A percentile compares a stretch with the other conserved stretches of the same genome.
phyloP scores from a whole-genome alignment of 495 filamentous ascomycete species.

The Xanthoparmelia taractica region DNA sequence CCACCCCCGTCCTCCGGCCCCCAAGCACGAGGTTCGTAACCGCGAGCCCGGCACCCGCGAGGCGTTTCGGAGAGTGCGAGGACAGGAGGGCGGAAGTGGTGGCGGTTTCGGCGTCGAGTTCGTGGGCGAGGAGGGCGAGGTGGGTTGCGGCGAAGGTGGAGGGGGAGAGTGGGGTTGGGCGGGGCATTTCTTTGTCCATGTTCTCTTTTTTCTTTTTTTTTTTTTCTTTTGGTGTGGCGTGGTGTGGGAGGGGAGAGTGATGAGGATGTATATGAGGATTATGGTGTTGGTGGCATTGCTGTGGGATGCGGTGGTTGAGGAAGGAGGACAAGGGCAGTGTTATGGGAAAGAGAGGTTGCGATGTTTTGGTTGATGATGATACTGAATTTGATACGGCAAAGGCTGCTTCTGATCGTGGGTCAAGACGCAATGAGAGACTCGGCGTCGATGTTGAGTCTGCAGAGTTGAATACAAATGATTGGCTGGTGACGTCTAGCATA shows the following conservation, averaged over 20 bases:
- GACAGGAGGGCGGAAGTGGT: conserved; percentile 65
- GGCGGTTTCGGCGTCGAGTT: conserved; percentile 71
- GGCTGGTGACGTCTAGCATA: background rate
- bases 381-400: background rate
- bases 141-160: conserved; percentile 70
- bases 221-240: background rate
- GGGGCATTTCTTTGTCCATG: background rate
- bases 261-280: no score
- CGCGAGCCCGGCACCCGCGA: conserved; percentile 82
- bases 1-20: conserved; percentile 84
- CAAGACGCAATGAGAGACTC: background rate
- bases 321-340: no score
- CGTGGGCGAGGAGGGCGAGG: conserved; percentile 64
- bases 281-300: no score
- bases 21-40: conserved; percentile 67
- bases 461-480: background rate
- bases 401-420: background rate
- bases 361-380: background rate
- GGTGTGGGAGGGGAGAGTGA: no score
- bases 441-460: background rate
- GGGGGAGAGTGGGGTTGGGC: conserved; percentile 45
- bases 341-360: no score
- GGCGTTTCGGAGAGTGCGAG: conserved; percentile 58
- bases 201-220: no score
- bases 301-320: no score